Percentiles rank a stretch among this genome's conserved stretches.
These are phyloP conservation scores for Trifolium dubium DNA, from an alignment of 306 rosid genomes.

Conservation along the genomic window DNA sequence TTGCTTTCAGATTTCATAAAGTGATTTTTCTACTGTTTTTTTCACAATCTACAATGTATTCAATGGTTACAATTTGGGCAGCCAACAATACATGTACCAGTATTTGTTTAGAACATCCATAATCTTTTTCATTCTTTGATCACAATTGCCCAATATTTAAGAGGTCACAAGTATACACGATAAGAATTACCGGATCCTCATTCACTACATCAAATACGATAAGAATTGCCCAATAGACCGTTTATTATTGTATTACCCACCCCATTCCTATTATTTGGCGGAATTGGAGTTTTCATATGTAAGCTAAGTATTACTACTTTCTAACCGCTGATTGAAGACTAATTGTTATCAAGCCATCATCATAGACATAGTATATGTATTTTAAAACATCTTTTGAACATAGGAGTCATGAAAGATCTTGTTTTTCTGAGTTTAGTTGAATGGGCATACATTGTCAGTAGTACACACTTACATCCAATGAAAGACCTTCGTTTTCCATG, in stretches of 20 bases:
- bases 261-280: background rate
- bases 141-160: background rate
- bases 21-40: background rate
- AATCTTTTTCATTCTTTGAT: background rate
- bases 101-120: background rate
- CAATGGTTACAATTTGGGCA: background rate
- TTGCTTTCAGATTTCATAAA: background rate
- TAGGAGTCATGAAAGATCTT: background rate
- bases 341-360: background rate
- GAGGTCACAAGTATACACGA: background rate
- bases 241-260: background rate
- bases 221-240: background rate
- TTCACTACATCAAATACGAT: background rate
- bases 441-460: too few relatives aligned
- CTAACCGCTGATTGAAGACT: background rate
- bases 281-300: background rate
- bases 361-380: background rate
- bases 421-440: too few relatives aligned
- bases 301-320: background rate
- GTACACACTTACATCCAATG: too few relatives aligned
- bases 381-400: slow-evolving; percentile 3
- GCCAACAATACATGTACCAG: background rate
- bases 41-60: slow-evolving; percentile 14
- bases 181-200: background rate
- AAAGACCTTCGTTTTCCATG: too few relatives aligned